Evolutionary conservation across 2,329 filamentous ascomycete species (phyloP), one percentile per base, ranked within the genome.

Genomic region (Hyphodiscus sp.): DNA sequence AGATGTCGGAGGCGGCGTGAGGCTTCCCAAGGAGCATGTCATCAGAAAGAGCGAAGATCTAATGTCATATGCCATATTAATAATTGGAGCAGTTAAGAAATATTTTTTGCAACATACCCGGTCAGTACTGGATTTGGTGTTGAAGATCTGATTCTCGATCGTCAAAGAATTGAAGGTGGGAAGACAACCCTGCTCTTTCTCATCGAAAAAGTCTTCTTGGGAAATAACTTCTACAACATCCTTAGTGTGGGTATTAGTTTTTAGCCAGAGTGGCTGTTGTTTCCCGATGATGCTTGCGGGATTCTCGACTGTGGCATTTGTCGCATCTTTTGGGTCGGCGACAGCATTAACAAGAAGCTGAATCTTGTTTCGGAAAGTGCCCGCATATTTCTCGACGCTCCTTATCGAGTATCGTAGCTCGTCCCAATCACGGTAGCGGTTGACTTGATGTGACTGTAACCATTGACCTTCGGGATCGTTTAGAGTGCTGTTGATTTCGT

Each of bases 111-210:
- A n/a, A 52, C 53, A 44, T 49, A 58, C 57, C 48, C 54, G 41
- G 52, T 73, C 71, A 0, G 67, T 70, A 29, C 68, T 63, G 1
- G 71, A 74, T 1, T 68, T 70, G 0, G 71, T 74, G 58, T 71
- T 71, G 59, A 69, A 71, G 18, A 74, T 67, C 54, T 74, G 71
- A 30, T 71, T 72, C 57, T 74, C 72, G 49, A 73, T 73, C 2
- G 70, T 68, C 11, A 73, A 64, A 10, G 72, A 74, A 59, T 74
- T 73, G 59, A 74, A 74, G 2, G 71, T 71, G n/a, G 72, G 72
- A 33, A 74, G 61, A 51, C 72, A 74, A 41, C 65, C 63, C 42
- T 64, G 60, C 51, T 69, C 69, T 9, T 67, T 56, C 8, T 68
- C 65, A 13, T 68, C 66, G 58, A 74, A 74, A 55, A 74, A 74